Base-by-base conservation (phyloP, 1,139 yeast genomes). In the Hansenula sp. region DNA sequence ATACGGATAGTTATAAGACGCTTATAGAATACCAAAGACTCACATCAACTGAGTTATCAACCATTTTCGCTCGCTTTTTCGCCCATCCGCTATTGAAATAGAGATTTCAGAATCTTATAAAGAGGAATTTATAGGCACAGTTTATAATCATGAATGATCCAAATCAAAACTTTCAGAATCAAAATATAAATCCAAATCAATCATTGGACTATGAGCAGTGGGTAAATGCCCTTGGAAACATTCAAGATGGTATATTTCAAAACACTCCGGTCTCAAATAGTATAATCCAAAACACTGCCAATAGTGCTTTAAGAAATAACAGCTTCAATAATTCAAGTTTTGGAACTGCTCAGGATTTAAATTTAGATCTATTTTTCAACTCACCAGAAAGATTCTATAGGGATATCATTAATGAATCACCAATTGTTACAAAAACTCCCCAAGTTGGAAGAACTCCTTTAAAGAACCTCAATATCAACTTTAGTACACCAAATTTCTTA, bases 331-430 rank as follows among this genome's bases (percentile, higher is more conserved):
- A 11, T 12, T 14, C 17, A 13, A 17, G 22, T 6, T 36, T 34
- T 5, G 20, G 27, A 7, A 13, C 17, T 56, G 45, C 71, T 71
- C 21, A 68, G 60, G 52, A 34, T 57, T 48, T 65, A 62, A 67
- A 48, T 62, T 62, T 48, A 65, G 69, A 52, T 27, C 13, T 41
- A n/a, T 45, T 48, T 64, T 69, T 33, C 44, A 55, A 52, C 64
- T 66, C 52, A 50, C 71, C 39, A 53, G 76, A 59, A 69, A 66
- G 55, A 67, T 52, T 54, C 32, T 54, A 52, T 34, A 47, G 54
- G 26, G 57, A 54, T 19, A 37, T 54, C 34, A 51, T 54, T 29
- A 48, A 52, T 29, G 57, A 52, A 36, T 54, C 58, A 0, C 58
- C 58, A 4, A 45, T 50, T 12, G 32, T 50, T 16, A 37, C 44